Base-by-base conservation (phyloP, 345 rosid species). In the Kandelia obovata region DNA sequence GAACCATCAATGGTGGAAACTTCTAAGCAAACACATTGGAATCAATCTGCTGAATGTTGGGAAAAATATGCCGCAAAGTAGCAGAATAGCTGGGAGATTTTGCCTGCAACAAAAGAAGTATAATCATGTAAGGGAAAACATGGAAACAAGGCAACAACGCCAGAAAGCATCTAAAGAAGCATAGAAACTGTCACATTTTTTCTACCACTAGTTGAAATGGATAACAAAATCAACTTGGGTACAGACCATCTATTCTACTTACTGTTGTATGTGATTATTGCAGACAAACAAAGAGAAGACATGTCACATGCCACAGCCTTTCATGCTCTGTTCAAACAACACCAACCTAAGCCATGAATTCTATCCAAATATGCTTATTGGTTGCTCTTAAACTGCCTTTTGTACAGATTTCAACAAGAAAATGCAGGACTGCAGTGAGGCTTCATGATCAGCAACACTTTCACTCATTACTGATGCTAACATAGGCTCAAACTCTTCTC, bases 1-100 rank as follows among this genome's bases (percentile, higher is more conserved):
- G 46, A 30, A 60, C 28, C 27, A 17, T 7, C 27, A 27, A 57
- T 7, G 15, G 7, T 23, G 32, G 25, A 1, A 53, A 58, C 56
- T 64, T 65, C 69, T 66, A 73, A 10, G 67, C 53, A 61, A 87
- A 86, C 63, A 88, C 71, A 60, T 77, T 63, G 3, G 96, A 89
- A 77, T 95, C 99, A 46, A 95, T 88, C 77, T 92, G 99, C 84
- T 92, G 81, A 64, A 87, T 79, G 43, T 89, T 89, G 52, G 92
- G 90, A 71, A 95, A 95, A 70, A 82, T 73, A 77, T 87, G 71
- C 72, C 79, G 88, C 72, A 94, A 32, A 35, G 67, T 74, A 60
- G 78, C 69, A 28, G 68, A 65, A 77, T 92, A 92, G 72, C 81
- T 73, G 4, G 92, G 75, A 69, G 90, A 74, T 75, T 84, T 89